Base-by-base conservation (phyloP, 1,139 yeast species). In the Suhomyces ambrosiae region DNA sequence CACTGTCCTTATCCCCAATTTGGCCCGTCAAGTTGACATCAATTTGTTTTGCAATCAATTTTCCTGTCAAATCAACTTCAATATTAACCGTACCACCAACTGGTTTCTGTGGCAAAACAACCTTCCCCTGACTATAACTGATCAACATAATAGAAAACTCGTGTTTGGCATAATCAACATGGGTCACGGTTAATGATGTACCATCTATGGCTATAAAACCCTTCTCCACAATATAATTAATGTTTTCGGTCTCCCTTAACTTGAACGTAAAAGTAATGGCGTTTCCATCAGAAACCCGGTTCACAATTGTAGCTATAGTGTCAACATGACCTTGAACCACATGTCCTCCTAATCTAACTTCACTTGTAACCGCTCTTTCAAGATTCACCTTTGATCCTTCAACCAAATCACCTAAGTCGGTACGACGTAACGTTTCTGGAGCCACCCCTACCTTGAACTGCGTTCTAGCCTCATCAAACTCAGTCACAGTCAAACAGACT, bases 301-400 rank as follows among this genome's bases (percentile, higher is more conserved):
- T 59, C 1, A 75, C 74, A 26, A 94, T 85, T 22, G 64, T 63
- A 4, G 96, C 97, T 21, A 83, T 73, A 0, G 97, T 87, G 57
- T 92, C 98, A 23, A 94, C 90, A 65, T 92, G 99, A 10, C 98
- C 99, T 54, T 92, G 98, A 2, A 92, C 98, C 45, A 90, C 80
- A 62, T 92, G 99, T 1, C 99, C 98, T 18, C 99, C 98, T 54
- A 90, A 79, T 46, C 98, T 72, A 9, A 83, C 89, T 37, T 86
- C 89, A 74, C 86, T 49, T 55, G 76, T 42, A 22, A 92, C 89
- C 0, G 98, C 98, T 45, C 98, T 74, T 62, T 92, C 99, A 50
- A 92, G 70, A 56, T 94, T 90, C 25, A 92, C 96, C 45, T 72
- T 71, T 17, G 76, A 61, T 2, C 89, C 92, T 0, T 50, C 42